Conservation (phyloP, 1,284 basidiomycete species). For the Rugiboletus extremiorientalis region DNA sequence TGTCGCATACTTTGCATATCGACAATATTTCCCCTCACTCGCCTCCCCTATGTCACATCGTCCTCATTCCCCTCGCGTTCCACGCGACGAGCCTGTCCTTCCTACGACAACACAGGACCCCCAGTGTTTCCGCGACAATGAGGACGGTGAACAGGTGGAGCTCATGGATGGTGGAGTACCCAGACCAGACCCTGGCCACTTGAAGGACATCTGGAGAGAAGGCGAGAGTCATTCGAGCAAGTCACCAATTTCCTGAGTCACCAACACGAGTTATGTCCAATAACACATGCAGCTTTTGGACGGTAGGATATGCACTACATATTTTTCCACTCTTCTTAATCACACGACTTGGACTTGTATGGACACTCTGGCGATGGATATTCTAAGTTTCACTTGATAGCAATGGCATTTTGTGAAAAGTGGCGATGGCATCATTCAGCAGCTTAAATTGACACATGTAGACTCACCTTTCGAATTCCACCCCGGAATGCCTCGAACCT, state of each 20-base stretch:
- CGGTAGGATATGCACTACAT: background rate
- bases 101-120: constrained; percentile 32
- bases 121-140: constrained; percentile 11
- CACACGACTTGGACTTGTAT: background rate
- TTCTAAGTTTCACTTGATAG: background rate
- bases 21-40: constrained; percentile 76
- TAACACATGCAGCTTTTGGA: background rate
- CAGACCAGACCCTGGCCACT: constrained; percentile 32
- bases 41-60: constrained; percentile 61
- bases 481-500: too few relatives aligned
- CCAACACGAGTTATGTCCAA: background rate
- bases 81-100: constrained; percentile 42
- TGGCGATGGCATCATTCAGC: background rate
- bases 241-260: constrained; percentile 10
- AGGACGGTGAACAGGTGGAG: constrained; percentile 23
- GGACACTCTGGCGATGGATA: background rate
- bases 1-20: constrained; percentile 78
- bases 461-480: too few relatives aligned
- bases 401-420: background rate
- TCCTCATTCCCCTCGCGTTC: constrained; percentile 73
- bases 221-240: constrained; percentile 23
- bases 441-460: background rate
- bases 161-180: constrained; percentile 23
- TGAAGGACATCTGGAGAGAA: constrained; percentile 39
- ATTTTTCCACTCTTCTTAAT: background rate